A percentile compares a stretch with the other conserved stretches of the same genome.
These are phyloP conservation scores for Tetrahymena borealis DNA, from an alignment of 73 alveolate genomes.

Conservation along the genomic window DNA sequence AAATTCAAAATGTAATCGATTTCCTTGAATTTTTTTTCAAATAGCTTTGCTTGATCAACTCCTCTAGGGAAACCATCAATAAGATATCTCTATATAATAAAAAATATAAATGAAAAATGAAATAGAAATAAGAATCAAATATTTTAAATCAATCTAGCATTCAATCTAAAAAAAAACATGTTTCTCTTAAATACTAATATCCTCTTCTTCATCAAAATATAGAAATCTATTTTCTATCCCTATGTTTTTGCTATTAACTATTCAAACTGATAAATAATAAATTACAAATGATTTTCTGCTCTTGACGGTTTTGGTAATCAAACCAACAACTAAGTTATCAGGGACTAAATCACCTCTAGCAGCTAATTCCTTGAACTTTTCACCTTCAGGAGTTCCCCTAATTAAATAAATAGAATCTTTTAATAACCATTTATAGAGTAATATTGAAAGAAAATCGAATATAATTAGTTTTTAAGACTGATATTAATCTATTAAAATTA, in stretches of 20 bases:
- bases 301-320: not conserved
- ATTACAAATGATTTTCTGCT: not conserved
- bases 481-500: too few relatives aligned
- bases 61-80: not conserved
- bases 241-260: too few relatives aligned
- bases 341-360: not conserved
- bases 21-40: not conserved
- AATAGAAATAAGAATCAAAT: too few relatives aligned
- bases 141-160: too few relatives aligned
- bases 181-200: too few relatives aligned
- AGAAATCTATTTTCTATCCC: too few relatives aligned
- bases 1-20: not conserved
- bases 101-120: too few relatives aligned
- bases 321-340: not conserved
- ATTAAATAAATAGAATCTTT: not conserved
- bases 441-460: not conserved
- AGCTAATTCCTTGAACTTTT: not conserved
- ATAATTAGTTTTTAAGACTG: too few relatives aligned
- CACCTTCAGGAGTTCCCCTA: not conserved
- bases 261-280: not conserved
- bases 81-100: not conserved
- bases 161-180: too few relatives aligned
- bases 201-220: too few relatives aligned
- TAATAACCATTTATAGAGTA: not conserved
- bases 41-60: not conserved